A percentile compares a stretch with the other conserved stretches of the same genome.
Evolutionary conservation across 352 stramenopile genomes (phyloP).

Genomic region (Phytophthora lateralis): DNA sequence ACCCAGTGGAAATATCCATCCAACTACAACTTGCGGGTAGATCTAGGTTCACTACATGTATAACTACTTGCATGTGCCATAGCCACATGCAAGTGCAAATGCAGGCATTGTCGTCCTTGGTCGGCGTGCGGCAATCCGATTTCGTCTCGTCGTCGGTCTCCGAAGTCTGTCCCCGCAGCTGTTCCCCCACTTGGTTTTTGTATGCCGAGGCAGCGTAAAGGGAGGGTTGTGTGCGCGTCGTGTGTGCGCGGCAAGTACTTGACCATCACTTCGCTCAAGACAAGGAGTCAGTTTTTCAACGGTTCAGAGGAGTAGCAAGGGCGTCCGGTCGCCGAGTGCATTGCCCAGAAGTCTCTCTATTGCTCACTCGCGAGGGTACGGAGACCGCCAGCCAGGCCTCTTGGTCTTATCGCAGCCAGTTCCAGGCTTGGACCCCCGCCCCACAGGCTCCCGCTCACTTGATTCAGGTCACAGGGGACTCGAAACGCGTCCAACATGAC

Average conservation of each 20-base stretch:
- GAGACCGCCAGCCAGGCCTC: slow-evolving; percentile 10
- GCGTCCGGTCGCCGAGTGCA: slow-evolving; percentile 25
- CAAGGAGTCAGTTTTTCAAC: slow-evolving; percentile 36
- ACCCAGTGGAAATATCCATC: neutral
- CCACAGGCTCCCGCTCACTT: neutral
- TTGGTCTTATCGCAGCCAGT: slow-evolving; percentile 28
- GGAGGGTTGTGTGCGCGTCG: too few relatives aligned
- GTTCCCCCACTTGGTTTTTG: slow-evolving; percentile 2
- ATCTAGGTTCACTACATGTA: neutral
- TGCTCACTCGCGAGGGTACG: slow-evolving; percentile 11
- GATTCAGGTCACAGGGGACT: neutral
- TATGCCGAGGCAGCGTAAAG: slow-evolving; percentile 1
- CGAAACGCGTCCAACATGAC: slow-evolving; percentile 26
- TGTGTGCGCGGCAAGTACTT: slow-evolving; percentile 8
- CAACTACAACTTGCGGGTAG: neutral
- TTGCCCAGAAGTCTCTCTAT: slow-evolving; percentile 27
- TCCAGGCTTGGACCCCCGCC: neutral
- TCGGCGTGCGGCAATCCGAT: neutral
- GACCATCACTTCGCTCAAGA: slow-evolving; percentile 19
- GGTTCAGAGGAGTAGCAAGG: slow-evolving; percentile 9
- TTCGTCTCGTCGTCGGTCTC: slow-evolving; percentile 5
- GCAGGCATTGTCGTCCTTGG: too few relatives aligned
- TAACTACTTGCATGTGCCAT: too few relatives aligned
- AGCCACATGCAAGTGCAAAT: neutral
- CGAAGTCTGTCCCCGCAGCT: slow-evolving; percentile 1